phyloP scores from a whole-genome alignment of 441 rosid species.

The Manihot esculenta region DNA sequence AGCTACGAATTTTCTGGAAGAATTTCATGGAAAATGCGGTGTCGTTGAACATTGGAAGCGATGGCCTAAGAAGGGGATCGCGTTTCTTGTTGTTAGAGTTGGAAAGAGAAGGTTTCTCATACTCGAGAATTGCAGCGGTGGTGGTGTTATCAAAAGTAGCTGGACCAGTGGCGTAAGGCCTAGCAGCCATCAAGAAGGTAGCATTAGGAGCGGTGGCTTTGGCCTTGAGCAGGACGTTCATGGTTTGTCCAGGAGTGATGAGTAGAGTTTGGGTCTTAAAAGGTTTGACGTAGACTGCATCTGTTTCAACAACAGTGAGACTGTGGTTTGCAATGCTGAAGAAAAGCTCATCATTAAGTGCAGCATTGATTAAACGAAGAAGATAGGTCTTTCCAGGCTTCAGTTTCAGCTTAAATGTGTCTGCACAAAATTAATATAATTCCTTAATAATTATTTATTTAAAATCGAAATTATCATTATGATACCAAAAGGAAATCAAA shows the following conservation, averaged over 20 bases:
- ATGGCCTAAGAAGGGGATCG: conserved; percentile 41
- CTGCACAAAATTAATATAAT: conserved; percentile 18
- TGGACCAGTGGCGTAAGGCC: conserved; percentile 61
- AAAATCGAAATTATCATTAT: too few relatives aligned
- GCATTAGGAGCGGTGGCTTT: conserved; percentile 46
- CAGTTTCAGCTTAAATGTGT: conserved; percentile 45
- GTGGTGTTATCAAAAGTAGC: conserved; percentile 66
- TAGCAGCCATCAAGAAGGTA: conserved; percentile 54
- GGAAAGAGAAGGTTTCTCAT: conserved; percentile 26
- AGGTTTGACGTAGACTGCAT: conserved; percentile 69
- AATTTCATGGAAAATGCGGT: conserved; percentile 46
- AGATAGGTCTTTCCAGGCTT: conserved; percentile 51
- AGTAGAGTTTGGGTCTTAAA: conserved; percentile 45
- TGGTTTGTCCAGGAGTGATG: conserved; percentile 68
- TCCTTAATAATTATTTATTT: too few relatives aligned
- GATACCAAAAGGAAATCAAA: too few relatives aligned
- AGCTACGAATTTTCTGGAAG: conserved; percentile 42
- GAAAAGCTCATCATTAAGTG: conserved; percentile 66
- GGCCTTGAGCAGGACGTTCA: conserved; percentile 57
- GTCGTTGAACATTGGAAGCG: conserved; percentile 49
- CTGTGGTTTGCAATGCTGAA: conserved; percentile 68
- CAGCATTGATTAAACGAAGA: conserved; percentile 50
- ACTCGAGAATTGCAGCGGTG: conserved; percentile 52
- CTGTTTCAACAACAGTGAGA: conserved; percentile 66
- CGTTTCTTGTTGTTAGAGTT: conserved; percentile 34